phyloP scores from a whole-genome alignment of 768 basidiomycete species.

The Mycena olivaceomarginata region DNA sequence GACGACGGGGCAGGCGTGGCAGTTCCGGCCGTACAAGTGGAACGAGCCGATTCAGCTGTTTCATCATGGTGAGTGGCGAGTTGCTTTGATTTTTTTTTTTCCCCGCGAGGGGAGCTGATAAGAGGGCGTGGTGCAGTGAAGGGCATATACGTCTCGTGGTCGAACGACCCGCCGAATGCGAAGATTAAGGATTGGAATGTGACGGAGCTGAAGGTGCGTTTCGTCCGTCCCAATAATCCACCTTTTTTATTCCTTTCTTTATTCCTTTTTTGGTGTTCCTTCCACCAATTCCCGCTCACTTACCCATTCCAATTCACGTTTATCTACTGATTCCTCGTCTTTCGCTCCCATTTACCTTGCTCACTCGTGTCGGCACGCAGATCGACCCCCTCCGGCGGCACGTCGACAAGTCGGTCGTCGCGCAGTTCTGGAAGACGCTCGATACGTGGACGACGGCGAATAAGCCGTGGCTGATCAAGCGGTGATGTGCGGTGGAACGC shows the following conservation, averaged over 20 bases:
- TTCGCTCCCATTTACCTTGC: no score
- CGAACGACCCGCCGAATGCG: slow-evolving; percentile 91
- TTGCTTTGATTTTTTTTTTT: background rate
- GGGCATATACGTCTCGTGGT: slow-evolving; percentile 96
- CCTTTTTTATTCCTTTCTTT: no score
- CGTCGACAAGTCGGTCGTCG: slow-evolving; percentile 95
- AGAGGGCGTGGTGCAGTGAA: slow-evolving; percentile 75
- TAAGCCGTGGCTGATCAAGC: slow-evolving; percentile 84
- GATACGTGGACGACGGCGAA: slow-evolving; percentile 90
- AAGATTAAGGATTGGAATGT: slow-evolving; percentile 99
- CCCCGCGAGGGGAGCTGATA: background rate
- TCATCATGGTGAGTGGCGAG: slow-evolving; percentile 83
- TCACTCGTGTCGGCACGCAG: slow-evolving; percentile 59
- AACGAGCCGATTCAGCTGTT: slow-evolving; percentile 93
- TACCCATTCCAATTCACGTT: no score
- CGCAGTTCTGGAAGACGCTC: slow-evolving; percentile 95
- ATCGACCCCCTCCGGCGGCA: slow-evolving; percentile 94
- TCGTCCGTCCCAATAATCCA: no score
- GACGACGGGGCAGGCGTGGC: slow-evolving; percentile 99
- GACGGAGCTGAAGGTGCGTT: slow-evolving; percentile 88
- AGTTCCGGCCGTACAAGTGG: slow-evolving; percentile 98
- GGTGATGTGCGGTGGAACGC: no score
- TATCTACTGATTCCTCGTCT: no score
- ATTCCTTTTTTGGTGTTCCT: no score
- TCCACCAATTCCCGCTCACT: no score